Base-by-base conservation (phyloP, 208 protist species). In the Wallacemonas sp. region DNA sequence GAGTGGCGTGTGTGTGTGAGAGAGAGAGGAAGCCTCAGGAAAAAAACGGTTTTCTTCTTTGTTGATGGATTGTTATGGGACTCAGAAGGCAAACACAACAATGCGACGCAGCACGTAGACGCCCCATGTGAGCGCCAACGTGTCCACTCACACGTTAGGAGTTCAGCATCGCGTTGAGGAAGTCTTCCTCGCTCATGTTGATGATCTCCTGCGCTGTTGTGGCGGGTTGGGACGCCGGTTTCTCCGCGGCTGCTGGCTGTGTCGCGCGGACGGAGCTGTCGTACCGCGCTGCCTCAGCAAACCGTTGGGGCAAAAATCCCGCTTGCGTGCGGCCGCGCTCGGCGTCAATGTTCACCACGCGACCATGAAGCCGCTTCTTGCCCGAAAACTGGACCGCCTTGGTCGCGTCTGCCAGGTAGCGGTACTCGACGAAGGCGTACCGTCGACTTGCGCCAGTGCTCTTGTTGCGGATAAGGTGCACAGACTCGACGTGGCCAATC, bases 371-470 rank as follows among this genome's bases (percentile, higher is more conserved):
- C 4, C 87, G 83, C 48, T 74, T 78, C 69, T 81, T 80, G 39
- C 76, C 52, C 34, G 76, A 82, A 33, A 75, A 75, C 56, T 64
- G 67, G 27, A 84, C 65, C 16, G 90, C 90, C 65, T 74, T 80
- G 26, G 66, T 60, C 1, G 83, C 87, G 73, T 94, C 90, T 47
- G 74, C 86, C n/a, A 63, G 68, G 24, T 84, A 72, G 19, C 81
- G 78, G 64, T 85, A 94, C 75, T 96, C 78, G 11, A 94, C 81
- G 78, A 96, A 96, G 24, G 74, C 87, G 68, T 96, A 96, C 46
- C 80, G 70, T 12, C 87, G 74, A 46, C 83, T 90, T 47, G 76
- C 79, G 12, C 85, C 84, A 0, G 76, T 85, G 34, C 78, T 76
- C 58, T 56, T 49, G 63, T 83, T 41, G 16, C 85, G 78, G 19